Evolutionary conservation across 73 alveolate genomes (phyloP), one percentile per base, ranked within the genome.

Genomic region (Paramecium tetraurelia): DNA sequence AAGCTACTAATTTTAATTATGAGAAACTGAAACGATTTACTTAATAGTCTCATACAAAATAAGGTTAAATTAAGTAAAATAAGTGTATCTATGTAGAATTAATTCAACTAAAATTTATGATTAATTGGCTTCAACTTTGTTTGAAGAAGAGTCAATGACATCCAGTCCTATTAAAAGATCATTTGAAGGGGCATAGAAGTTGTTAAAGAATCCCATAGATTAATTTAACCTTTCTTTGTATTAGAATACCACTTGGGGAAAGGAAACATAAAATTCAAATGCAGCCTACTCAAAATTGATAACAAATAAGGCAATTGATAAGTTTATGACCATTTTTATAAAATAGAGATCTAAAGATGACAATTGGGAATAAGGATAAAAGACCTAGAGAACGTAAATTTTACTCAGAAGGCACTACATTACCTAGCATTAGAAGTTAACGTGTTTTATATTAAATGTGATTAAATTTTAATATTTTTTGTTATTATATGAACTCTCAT

Each of bases 311-410:
- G 35, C 69, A n/a, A 53, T 53, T 53, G 69, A 53, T 53, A 53
- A 53, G 69, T 53, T 53, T 53, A 53, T 53, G 3, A 18, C 9
- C 14, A 53, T 53, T 53, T 16, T 53, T 18, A 53, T 53, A 53
- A 22, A 63, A 31, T 63, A 63, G 59, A 35, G 86, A 72, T 72
- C n/a, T 72, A 11, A 72, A 36, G 7, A 10, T 10, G 40, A 35
- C 59, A 12, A 12, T 72, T 9, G 86, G 86, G 10, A 43, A 35
- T 16, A 72, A 9, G 21, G 12, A 7, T 29, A 72, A 72, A 35
- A 31, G 63, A 38, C 86, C 86, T 38, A 72, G 86, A 72, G 86
- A 72, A 72, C 57, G 86, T 36, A 40, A 63, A 24, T 31, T 63
- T 27, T 27, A 31, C 6, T 63, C 59, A 48, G 59, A 48, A 14